Conservation (phyloP, 192 early-diverging fungal species). For the Jimgerdemannia flammicorona region DNA sequence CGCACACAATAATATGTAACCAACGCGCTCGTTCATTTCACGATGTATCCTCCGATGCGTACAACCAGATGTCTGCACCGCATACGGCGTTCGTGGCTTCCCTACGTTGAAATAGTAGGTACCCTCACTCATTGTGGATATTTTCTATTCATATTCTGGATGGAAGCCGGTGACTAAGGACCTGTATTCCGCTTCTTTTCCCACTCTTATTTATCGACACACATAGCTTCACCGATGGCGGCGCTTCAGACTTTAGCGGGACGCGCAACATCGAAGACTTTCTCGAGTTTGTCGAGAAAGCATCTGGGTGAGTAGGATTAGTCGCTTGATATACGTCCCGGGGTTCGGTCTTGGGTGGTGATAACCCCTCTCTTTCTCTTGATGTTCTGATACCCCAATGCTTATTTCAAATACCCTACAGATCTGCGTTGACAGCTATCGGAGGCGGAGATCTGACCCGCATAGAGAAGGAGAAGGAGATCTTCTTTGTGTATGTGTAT, state of each 20-base stretch:
- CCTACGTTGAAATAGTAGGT: slow-evolving; percentile 78
- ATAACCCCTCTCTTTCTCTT: too few relatives aligned
- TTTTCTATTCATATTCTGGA: slow-evolving; percentile 2
- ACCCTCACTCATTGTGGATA: slow-evolving; percentile 4
- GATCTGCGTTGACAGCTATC: slow-evolving; percentile 17
- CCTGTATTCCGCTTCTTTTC: not conserved
- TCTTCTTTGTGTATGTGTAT: slow-evolving; percentile 50
- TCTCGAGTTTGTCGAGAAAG: slow-evolving; percentile 47
- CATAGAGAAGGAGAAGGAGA: slow-evolving; percentile 26
- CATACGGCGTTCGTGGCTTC: slow-evolving; percentile 74
- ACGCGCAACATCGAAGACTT: slow-evolving; percentile 48
- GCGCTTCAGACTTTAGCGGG: slow-evolving; percentile 35
- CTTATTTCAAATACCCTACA: slow-evolving; percentile 1
- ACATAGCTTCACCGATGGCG: slow-evolving; percentile 31
- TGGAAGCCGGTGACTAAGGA: too few relatives aligned
- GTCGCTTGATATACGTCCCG: too few relatives aligned
- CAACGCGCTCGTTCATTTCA: too few relatives aligned
- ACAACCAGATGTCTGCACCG: slow-evolving; percentile 44
- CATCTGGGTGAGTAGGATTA: slow-evolving; percentile 14
- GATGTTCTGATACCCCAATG: too few relatives aligned
- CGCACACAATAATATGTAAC: not conserved
- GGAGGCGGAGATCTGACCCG: slow-evolving; percentile 32
- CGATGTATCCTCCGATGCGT: too few relatives aligned
- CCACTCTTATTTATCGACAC: slow-evolving; percentile 23
- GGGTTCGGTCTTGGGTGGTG: too few relatives aligned